Percentiles rank a stretch among this genome's conserved stretches.
Evolutionary conservation across 768 basidiomycete genomes (phyloP).

Genomic region (Boletus rubroflammeus): DNA sequence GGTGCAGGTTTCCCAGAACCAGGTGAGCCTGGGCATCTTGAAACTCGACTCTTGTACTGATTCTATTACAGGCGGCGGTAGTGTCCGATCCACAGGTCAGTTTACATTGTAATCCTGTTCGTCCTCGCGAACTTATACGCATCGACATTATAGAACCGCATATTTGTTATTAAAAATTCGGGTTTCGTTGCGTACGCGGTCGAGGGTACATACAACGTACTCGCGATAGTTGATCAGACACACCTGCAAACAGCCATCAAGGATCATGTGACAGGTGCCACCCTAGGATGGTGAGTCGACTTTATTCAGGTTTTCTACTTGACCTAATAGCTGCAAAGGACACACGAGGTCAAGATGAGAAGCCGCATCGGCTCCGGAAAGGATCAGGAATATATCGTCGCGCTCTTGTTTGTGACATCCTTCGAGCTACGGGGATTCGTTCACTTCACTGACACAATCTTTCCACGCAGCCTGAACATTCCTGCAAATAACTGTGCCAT

Average conservation of each 20-base stretch:
- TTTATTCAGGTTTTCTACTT: background rate
- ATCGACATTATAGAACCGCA: slow-evolving; percentile 45
- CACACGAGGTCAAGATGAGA: slow-evolving; percentile 77
- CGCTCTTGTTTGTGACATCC: slow-evolving; percentile 56
- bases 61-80: slow-evolving; percentile 48
- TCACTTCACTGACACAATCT: background rate
- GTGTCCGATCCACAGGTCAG: slow-evolving; percentile 65
- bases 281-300: slow-evolving; percentile 50
- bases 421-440: background rate
- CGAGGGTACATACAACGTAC: slow-evolving; percentile 72
- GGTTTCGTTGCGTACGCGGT: slow-evolving; percentile 78
- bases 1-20: slow-evolving; percentile 87
- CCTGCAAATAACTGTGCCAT: slow-evolving; percentile 88
- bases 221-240: slow-evolving; percentile 82
- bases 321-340: slow-evolving; percentile 30
- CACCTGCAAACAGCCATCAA: slow-evolving; percentile 60
- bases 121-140: background rate
- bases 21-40: slow-evolving; percentile 31
- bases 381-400: slow-evolving; percentile 69
- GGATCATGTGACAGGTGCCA: slow-evolving; percentile 58
- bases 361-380: slow-evolving; percentile 44
- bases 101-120: background rate
- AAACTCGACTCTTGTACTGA: background rate
- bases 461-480: slow-evolving; percentile 62
- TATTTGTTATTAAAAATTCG: slow-evolving; percentile 76